phyloP scores from a whole-genome alignment of 2,329 filamentous ascomycete genomes.

The Microascus cirrosus region DNA sequence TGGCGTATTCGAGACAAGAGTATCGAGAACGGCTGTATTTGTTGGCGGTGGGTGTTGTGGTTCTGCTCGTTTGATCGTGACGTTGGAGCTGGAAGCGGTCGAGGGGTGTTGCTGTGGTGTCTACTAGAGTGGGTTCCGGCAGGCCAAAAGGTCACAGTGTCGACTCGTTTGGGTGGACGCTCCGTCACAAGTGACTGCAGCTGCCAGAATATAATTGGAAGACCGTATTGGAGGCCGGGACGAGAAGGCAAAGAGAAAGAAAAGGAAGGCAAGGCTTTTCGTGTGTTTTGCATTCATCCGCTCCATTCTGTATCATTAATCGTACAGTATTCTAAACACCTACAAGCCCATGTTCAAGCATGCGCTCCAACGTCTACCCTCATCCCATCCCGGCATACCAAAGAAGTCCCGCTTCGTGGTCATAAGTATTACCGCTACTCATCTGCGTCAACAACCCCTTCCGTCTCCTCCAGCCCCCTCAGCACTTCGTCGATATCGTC shows the following conservation, averaged over 20 bases:
- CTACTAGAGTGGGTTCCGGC: not conserved
- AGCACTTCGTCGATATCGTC: conserved; percentile 61
- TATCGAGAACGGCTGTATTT: not conserved
- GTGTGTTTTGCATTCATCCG: not conserved
- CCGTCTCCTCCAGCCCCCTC: conserved; percentile 54
- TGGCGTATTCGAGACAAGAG: not conserved
- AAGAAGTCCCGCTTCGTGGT: not conserved
- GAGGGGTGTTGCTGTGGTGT: not conserved
- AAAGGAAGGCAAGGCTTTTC: too few species aligned
- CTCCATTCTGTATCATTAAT: not conserved
- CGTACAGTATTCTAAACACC: not conserved
- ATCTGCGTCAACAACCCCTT: conserved; percentile 34
- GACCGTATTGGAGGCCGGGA: too few species aligned
- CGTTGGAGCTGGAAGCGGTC: not conserved
- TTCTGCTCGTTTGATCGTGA: not conserved
- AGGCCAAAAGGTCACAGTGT: conserved; percentile 5
- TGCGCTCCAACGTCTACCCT: not conserved
- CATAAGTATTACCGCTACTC: conserved; percentile 8
- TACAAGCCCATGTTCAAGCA: not conserved
- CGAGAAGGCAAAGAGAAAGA: too few species aligned
- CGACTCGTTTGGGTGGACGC: not conserved
- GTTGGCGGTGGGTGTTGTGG: too few species aligned
- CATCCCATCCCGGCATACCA: not conserved
- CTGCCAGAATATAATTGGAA: too few species aligned
- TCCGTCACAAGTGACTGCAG: too few species aligned